Base-by-base conservation (phyloP, 768 basidiomycete genomes). In the Artomyces pyxidatus region DNA sequence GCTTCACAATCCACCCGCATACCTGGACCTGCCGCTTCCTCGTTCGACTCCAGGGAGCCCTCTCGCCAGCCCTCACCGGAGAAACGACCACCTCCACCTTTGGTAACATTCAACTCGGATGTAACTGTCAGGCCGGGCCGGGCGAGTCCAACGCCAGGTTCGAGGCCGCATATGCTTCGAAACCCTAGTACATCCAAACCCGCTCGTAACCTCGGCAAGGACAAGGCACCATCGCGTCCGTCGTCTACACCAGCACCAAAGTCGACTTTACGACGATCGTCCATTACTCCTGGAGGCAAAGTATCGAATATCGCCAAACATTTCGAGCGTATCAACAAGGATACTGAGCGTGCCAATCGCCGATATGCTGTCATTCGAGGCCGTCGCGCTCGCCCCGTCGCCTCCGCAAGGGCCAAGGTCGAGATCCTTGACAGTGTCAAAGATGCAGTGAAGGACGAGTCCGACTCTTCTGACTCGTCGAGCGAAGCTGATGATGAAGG, bases 301-400 rank as follows among this genome's bases (percentile, higher is more conserved):
- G 94, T 98, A 7, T 83, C 86, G 0, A 89, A 83, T 47, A 90
- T 96, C 12, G 80, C 93, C 9, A 83, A 86, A 56, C 90, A 96
- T 54, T 98, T 89, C 63, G 93, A 96, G 64, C 80, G 88, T 14
- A 76, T 96, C 27, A 78, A 73, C 48, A 77, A 79, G 39, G 89
- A 92, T 32, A 77, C 68, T 6, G 87, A 90, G 59, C 79, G 80
- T 30, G 76, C 81, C 2, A 91, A 80, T 59, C 77, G 83, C 48
- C 79, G 86, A 21, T 88, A 95, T 59, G 78, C 83, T n/a, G 80
- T 92, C 47, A 88, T 93, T 59, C 79, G 91, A 30, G 88, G 87
- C 10, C 85, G 81, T 54, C 81, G 86, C 39, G 88, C 90, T 17
- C 84, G 95, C 27, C 95, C 96, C 11, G 90, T 98, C 12, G 87